Percentiles rank a stretch among this genome's conserved stretches.
phyloP scores from a whole-genome alignment of 2,329 filamentous ascomycete species.

The Cyphellophora europaea region DNA sequence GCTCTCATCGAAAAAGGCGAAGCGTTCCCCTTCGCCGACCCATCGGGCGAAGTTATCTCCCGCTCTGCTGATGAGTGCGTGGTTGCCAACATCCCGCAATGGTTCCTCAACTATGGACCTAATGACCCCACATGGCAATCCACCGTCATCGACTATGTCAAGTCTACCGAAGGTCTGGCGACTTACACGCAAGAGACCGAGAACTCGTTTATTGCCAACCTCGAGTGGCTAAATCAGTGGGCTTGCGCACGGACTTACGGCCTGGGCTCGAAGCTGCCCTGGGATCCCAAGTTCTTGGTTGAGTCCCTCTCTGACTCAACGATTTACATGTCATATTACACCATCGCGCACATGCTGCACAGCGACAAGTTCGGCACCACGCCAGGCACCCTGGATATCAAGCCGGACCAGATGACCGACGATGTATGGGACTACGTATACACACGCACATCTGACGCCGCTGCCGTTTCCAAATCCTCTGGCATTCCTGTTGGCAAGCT shows the following conservation, averaged over 20 bases:
- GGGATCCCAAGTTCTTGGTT: slow-evolving; percentile 84
- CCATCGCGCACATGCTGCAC: slow-evolving; percentile 57
- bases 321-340: slow-evolving; percentile 65
- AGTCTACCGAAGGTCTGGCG: slow-evolving; percentile 61
- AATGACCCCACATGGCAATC: slow-evolving; percentile 71
- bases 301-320: slow-evolving; percentile 89
- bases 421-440: slow-evolving; percentile 97
- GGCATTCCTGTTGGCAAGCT: slow-evolving; percentile 67
- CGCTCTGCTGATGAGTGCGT: slow-evolving; percentile 89
- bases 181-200: slow-evolving; percentile 70
- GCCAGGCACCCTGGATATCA: slow-evolving; percentile 59
- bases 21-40: slow-evolving; percentile 89
- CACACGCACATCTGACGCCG: slow-evolving; percentile 59
- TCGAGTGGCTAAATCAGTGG: slow-evolving; percentile 94
- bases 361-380: slow-evolving; percentile 75
- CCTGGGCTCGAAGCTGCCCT: slow-evolving; percentile 86
- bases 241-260: slow-evolving; percentile 87
- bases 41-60: slow-evolving; percentile 79
- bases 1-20: slow-evolving; percentile 66
- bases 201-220: slow-evolving; percentile 71
- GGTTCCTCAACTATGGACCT: slow-evolving; percentile 96
- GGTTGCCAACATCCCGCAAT: slow-evolving; percentile 87
- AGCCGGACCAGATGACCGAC: slow-evolving; percentile 80
- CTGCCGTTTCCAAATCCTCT: slow-evolving; percentile 55
- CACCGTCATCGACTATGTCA: slow-evolving; percentile 62